Base-by-base conservation (phyloP, 306 rosid species). In the Geum urbanum region DNA sequence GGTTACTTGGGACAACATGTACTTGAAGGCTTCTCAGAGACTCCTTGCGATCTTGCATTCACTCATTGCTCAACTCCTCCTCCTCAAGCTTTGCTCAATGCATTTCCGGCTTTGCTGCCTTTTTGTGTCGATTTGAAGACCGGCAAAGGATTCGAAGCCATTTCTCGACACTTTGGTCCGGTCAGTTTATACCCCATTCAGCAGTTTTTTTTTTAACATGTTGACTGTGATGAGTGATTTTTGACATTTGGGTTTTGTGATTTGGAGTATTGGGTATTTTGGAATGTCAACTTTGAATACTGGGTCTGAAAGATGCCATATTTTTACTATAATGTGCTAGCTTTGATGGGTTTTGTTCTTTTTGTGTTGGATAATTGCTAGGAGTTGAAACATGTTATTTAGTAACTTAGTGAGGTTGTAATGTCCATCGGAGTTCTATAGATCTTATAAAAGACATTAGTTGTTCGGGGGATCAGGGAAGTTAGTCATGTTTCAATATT, bases 1-100 rank as follows among this genome's bases (percentile, higher is more conserved):
- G 98, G 98, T 18, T 92, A 88, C 64, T 78, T 92, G 81, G 98
- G 98, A 52, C 98, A 92, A 82, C 98, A 92, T 77, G 78, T 86
- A n/a, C 66, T 90, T 52, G 89, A 80, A 60, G 86, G 81, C 51
- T 84, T 80, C 73, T 75, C 83, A 2, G 75, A 77, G 59, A 24
- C 53, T 65, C 79, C 73, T 6, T 77, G 74, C 66, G 84, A 88
- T 82, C 80, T 92, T 24, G 97, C 94, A 60, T 86, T 86, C 73
- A 85, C 98, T 61, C 75, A 86, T 64, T 80, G 81, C 77, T 86
- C 96, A 20, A 40, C 63, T 75, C 87, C 77, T 64, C 86, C 86
- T 44, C 89, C 92, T 20, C 86, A 60, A 15, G 82, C 76, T 58
- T 72, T 92, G 73, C 52, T 82, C 35, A 63, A 80, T 27, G 82